Base-by-base conservation (phyloP, 306 rosid genomes). In the Quercus berberidifolia region DNA sequence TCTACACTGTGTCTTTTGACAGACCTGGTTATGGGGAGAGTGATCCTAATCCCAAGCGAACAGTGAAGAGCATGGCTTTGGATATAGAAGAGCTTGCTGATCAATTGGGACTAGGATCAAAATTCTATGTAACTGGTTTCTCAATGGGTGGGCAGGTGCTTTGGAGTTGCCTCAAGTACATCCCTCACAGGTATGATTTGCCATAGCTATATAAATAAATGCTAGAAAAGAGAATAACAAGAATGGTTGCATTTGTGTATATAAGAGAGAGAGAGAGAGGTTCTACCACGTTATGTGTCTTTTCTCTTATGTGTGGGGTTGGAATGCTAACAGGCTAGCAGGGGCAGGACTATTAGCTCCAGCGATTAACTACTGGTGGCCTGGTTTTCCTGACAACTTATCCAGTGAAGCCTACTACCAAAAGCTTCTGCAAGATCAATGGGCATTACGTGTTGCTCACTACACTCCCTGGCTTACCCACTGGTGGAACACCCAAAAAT, bases 21-120 rank as follows among this genome's bases (percentile, higher is more conserved):
- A 92, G 91, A 81, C 93, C 98, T 79, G 99, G 99, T 73, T 91
- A 95, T 80, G 98, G 98, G 62, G 99, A 94, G 83, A 94, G 98
- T 49, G 97, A 92, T 81, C 98, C 97, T 10, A 87, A 94, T 88
- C 98, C 98, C 60, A 85, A 90, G 73, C 83, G 90, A 69, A 89
- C 94, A 2, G 76, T 58, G 38, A 91, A 95, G 85, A 88, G 93
- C 86, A 72, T 87, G 60, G 98, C 98, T 71, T 58, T 80, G 63
- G 98, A 95, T 88, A 78, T 92, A 68, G 99, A 93, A 81, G 97
- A 91, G 78, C 92, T 95, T 84, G 97, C 98, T 72, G 99, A 92
- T 87, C 80, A 89, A 62, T 86, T 92, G 73, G 87, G 79, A 52
- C 76, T 95, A 33, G 99, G 98, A 5, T 73, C 94, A 76, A 90